Base-by-base conservation (phyloP, 495 filamentous ascomycete genomes). In the Hypomontagnella monticulosa region DNA sequence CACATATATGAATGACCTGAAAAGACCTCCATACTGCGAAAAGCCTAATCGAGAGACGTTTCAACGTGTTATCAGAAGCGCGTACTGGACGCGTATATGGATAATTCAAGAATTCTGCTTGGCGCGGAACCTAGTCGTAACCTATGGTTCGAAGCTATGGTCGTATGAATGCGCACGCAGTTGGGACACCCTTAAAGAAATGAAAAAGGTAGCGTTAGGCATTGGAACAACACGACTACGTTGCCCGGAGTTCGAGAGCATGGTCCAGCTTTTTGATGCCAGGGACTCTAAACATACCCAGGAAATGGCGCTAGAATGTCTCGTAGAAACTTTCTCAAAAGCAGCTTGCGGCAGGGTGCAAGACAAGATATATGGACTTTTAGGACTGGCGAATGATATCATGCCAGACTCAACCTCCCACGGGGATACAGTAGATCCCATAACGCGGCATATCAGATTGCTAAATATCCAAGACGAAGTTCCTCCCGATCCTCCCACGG, bases 361-460 rank as follows among this genome's bases (percentile, higher is more conserved):
- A 32, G 51, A 55, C 37, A 43, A 42, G 23, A 12, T 55, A 3
- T 55, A 55, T 43, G 38, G 51, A 1, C 38, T 55, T 2, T 9
- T 55, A 18, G 51, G 51, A 7, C 11, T 55, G n/a, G 51, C 51
- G 12, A 55, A 43, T 30, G 51, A 55, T 18, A 42, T 55, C 20
- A 30, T 3, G 8, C 38, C 51, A 1, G 32, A 43, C 23, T 30
- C 51, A 38, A 40, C 18, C 27, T n/a, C 18, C 12, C 2, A 27
- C 23, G 23, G 23, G 23, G 37, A 55, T 55, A 19, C n/a, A 30
- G n/a, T 16, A 8, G 51, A 33, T 9, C 37, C 36, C 9, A 43
- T 43, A 12, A 37, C 15, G 11, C 36, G 42, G 20, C 9, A 42
- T 12, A 43, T 33, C 23, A n/a, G 30, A 16, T 16, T 8, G 4